Conservation (phyloP, 495 filamentous ascomycete genomes). For the Penicillium desertorum region DNA sequence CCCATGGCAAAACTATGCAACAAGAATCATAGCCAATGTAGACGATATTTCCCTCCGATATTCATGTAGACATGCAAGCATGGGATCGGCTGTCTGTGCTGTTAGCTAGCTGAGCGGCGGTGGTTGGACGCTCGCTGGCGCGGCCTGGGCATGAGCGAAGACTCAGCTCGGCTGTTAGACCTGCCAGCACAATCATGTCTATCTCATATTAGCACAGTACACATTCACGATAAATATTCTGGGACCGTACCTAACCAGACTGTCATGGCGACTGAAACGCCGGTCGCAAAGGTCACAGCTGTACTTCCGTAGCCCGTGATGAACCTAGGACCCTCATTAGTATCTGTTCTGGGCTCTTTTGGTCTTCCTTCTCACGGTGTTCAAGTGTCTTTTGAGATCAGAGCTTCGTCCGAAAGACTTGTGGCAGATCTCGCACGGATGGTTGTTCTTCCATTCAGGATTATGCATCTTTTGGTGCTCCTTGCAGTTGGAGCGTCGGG, state of each 20-base stretch:
- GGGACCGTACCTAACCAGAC: constrained; percentile 2
- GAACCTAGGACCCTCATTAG: constrained; percentile 47
- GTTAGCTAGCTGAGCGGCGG: background rate
- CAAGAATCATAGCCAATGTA: background rate
- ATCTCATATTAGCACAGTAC: background rate
- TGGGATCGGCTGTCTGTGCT: background rate
- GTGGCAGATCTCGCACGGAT: constrained; percentile 63
- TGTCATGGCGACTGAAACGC: constrained; percentile 6
- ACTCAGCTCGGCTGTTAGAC: background rate
- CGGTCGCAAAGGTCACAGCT: constrained; percentile 2
- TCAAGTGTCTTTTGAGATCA: constrained; percentile 77
- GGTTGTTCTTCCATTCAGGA: constrained; percentile 66
- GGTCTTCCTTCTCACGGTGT: constrained; percentile 60
- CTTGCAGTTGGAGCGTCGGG: constrained; percentile 85
- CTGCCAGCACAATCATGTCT: background rate
- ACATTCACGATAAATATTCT: background rate
- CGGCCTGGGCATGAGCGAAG: background rate
- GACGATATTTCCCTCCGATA: background rate
- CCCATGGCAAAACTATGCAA: background rate
- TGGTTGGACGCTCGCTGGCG: background rate
- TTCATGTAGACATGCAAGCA: background rate
- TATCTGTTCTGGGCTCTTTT: background rate
- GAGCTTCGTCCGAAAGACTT: constrained; percentile 62
- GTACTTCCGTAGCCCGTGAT: constrained; percentile 52
- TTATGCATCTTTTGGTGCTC: constrained; percentile 90